Percentiles rank a stretch among this genome's conserved stretches.
Conservation (phyloP, 2,329 filamentous ascomycete genomes). For the Fusarium sp. region DNA sequence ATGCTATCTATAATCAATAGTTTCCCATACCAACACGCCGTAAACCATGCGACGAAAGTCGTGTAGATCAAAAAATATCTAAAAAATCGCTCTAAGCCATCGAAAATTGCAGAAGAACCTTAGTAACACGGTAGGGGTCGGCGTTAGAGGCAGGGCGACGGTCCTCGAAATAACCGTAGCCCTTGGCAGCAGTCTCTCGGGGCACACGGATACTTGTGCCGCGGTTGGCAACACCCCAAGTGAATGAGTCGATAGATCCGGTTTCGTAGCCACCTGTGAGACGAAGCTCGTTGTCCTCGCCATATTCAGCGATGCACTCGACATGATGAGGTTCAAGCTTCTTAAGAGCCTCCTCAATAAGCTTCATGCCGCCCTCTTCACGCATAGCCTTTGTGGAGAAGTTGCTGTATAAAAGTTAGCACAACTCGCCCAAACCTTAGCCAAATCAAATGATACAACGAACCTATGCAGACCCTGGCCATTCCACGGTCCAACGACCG, state of each 20-base stretch:
- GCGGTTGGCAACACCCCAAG: slow-evolving; percentile 91
- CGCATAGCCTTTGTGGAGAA: slow-evolving; percentile 93
- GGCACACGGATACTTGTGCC: slow-evolving; percentile 94
- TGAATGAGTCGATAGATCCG: slow-evolving; percentile 91
- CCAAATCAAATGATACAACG: not conserved
- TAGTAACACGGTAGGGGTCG: slow-evolving; percentile 85
- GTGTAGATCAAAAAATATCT: slow-evolving; percentile 11
- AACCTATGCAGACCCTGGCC: slow-evolving; percentile 83
- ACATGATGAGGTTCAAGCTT: slow-evolving; percentile 82
- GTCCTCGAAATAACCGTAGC: slow-evolving; percentile 95
- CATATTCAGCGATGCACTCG: slow-evolving; percentile 93
- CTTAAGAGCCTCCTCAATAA: slow-evolving; percentile 88
- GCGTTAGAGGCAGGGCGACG: slow-evolving; percentile 86
- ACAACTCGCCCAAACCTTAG: not conserved
- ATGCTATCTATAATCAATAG: slow-evolving; percentile 36
- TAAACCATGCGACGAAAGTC: slow-evolving; percentile 17
- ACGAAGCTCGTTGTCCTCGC: slow-evolving; percentile 94
- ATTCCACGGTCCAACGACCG: slow-evolving; percentile 93
- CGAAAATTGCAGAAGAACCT: slow-evolving; percentile 67
- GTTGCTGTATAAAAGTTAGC: slow-evolving; percentile 65
- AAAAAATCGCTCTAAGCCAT: slow-evolving; percentile 36
- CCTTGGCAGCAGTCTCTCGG: slow-evolving; percentile 84
- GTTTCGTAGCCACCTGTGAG: slow-evolving; percentile 97
- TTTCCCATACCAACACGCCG: slow-evolving; percentile 33
- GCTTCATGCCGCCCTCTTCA: slow-evolving; percentile 92